Base-by-base conservation (phyloP, 1,284 basidiomycete genomes). In the Rhodotorula glutinis region DNA sequence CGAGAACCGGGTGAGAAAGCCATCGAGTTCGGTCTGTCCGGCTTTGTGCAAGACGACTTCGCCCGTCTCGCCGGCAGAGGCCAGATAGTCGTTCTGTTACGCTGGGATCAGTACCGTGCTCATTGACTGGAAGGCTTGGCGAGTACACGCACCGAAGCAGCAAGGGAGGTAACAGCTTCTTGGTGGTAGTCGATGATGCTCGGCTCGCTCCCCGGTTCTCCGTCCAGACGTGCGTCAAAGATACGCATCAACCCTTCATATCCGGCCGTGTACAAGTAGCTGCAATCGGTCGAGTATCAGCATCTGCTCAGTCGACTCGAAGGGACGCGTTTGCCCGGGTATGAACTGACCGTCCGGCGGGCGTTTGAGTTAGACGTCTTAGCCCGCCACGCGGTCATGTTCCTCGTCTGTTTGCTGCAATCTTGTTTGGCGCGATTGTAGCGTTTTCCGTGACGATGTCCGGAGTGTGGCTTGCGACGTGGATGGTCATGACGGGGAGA, bases 181-280 rank as follows among this genome's bases (percentile, higher is more conserved):
- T 87, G 85, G 60, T 91, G 87, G 64, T 94, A 89, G 58, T 87
- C 83, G n/a, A 88, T 86, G 21, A 85, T 82, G 60, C 83, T 87
- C 70, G 92, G 89, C 65, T 88, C 84, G 56, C 86, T 83, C 80
- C 19, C 85, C 85, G 55, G 84, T 81, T 44, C 40, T 10, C 1
- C 57, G 14, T 63, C 49, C 4, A 64, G 61, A 4, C 85, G 80
- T 56, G 87, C 82, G 69, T 86, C 85, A 84, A 91, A 90, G 79
- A 91, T 85, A n/a, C 91, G 87, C 53, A 92, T 88, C 53, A 90
- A 81, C 62, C 84, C 84, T 75, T 94, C 92, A 62, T 83, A 82
- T 59, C 92, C 92, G 47, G 87, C 88, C 11, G 90, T 92, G 76
- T 90, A 91, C 23, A 86, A 83, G 73, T 13, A 38, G 41, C 16